Percentiles rank a stretch among this genome's conserved stretches.
These are phyloP conservation scores for Cytospora schulzeri DNA, from an alignment of 2,329 filamentous ascomycete genomes.

Conservation along the genomic window DNA sequence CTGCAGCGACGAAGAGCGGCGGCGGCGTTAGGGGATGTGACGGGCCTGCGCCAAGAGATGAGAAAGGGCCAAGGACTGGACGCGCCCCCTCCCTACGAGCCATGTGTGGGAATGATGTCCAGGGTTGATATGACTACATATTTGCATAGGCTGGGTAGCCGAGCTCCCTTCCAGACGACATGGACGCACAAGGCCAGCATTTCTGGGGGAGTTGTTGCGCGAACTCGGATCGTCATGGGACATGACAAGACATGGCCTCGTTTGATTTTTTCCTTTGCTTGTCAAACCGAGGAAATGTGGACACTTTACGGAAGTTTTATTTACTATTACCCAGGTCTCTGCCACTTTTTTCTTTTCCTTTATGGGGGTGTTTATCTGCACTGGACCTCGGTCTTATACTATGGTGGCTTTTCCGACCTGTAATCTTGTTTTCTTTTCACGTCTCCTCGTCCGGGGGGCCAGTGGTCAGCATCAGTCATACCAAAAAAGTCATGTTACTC, in stretches of 20 bases:
- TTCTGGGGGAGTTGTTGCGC: slow-evolving; percentile 28
- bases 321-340: slow-evolving; percentile 28
- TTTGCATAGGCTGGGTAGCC: slow-evolving; percentile 28
- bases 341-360: slow-evolving; percentile 33
- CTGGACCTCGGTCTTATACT: slow-evolving; percentile 32
- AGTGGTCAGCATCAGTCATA: slow-evolving; percentile 15
- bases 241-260: slow-evolving; percentile 28
- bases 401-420: slow-evolving; percentile 32
- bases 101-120: slow-evolving; percentile 21
- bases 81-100: slow-evolving; percentile 13
- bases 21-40: slow-evolving; percentile 4
- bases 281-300: slow-evolving; percentile 26
- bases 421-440: slow-evolving; percentile 32
- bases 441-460: slow-evolving; percentile 21
- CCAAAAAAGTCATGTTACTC: slow-evolving; percentile 19
- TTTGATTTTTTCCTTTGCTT: slow-evolving; percentile 27
- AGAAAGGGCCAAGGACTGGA: slow-evolving; percentile 5
- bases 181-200: slow-evolving; percentile 28
- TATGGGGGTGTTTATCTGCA: slow-evolving; percentile 31
- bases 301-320: slow-evolving; percentile 29
- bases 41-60: slow-evolving; percentile 5
- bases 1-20: slow-evolving; percentile 9
- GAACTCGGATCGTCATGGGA: slow-evolving; percentile 25
- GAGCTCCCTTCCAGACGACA: slow-evolving; percentile 25
- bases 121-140: slow-evolving; percentile 28